Conservation (phyloP, 164 flowering plant genomes). For the Stephania japonica region DNA sequence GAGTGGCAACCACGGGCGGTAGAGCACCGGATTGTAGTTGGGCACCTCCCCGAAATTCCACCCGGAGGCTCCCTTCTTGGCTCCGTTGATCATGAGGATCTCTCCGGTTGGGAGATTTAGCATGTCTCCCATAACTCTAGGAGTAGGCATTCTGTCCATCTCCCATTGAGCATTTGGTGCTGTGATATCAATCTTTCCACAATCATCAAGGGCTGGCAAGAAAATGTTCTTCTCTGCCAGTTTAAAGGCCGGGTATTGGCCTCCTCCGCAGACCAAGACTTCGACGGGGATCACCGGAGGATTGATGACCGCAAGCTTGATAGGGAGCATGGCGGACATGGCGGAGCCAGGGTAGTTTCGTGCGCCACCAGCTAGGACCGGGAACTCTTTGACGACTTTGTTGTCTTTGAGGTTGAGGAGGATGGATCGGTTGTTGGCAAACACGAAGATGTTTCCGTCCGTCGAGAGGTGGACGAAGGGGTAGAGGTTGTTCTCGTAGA, state of each 20-base stretch:
- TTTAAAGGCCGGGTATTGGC: conserved; percentile 19
- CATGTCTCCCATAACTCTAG: conserved; percentile 75
- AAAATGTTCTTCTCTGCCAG: conserved; percentile 16
- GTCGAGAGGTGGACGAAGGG: conserved; percentile 72
- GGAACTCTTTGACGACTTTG: conserved; percentile 37
- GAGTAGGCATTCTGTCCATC: conserved; percentile 62
- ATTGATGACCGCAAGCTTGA: conserved; percentile 22
- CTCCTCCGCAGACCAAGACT: conserved; percentile 74
- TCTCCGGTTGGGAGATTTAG: conserved; percentile 66
- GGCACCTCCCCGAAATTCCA: conserved; percentile 62
- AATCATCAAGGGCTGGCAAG: conserved; percentile 42
- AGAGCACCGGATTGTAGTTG: conserved; percentile 44
- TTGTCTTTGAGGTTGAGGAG: conserved; percentile 38
- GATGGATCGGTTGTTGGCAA: conserved; percentile 74
- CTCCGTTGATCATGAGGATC: conserved; percentile 70
- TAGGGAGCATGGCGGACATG: conserved; percentile 68
- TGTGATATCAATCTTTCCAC: conserved; percentile 44
- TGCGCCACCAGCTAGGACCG: conserved; percentile 56
- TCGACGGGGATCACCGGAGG: conserved; percentile 24
- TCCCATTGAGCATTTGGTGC: conserved; percentile 39
- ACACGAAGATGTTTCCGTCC: conserved; percentile 75
- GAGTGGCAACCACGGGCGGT: conserved; percentile 21
- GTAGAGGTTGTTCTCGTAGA: conserved; percentile 73
- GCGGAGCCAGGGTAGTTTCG: conserved; percentile 80
- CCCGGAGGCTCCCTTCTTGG: conserved; percentile 53